phyloP scores from a whole-genome alignment of 805 yeast species.

The Candida nemodendra region DNA sequence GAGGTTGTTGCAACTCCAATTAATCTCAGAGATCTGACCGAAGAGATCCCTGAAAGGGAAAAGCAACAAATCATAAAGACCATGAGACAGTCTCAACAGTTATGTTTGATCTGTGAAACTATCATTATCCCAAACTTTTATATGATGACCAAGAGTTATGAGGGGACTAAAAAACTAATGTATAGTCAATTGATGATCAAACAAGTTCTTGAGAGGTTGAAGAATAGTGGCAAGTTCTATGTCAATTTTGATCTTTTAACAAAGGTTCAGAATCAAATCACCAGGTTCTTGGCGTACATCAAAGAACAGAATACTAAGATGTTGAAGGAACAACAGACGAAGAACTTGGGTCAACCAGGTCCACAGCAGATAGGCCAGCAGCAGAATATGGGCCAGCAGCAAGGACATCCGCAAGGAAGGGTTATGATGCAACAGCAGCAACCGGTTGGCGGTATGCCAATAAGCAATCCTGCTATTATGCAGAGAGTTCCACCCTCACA shows the following conservation, averaged over 20 bases:
- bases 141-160: slow-evolving; percentile 68
- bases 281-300: slow-evolving; percentile 71
- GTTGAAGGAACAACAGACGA: slow-evolving; percentile 21
- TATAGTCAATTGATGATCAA: slow-evolving; percentile 78
- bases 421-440: slow-evolving; percentile 18
- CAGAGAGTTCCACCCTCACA: slow-evolving; percentile 12
- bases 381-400: slow-evolving; percentile 28
- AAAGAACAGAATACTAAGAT: slow-evolving; percentile 47
- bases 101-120: slow-evolving; percentile 68
- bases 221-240: slow-evolving; percentile 47
- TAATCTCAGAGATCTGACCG: slow-evolving; percentile 64
- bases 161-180: slow-evolving; percentile 72
- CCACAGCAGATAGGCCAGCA: slow-evolving; percentile 28
- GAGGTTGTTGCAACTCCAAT: slow-evolving; percentile 70
- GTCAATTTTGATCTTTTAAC: slow-evolving; percentile 74
- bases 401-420: slow-evolving; percentile 22
- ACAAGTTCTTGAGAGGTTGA: slow-evolving; percentile 68
- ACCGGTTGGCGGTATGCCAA: slow-evolving; percentile 6
- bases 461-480: slow-evolving; percentile 10
- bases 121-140: slow-evolving; percentile 71
- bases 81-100: slow-evolving; percentile 53
- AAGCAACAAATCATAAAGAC: slow-evolving; percentile 58
- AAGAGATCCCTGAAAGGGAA: slow-evolving; percentile 58
- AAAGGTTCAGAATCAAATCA: slow-evolving; percentile 68
- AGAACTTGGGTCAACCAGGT: slow-evolving; percentile 13